phyloP scores from a whole-genome alignment of 495 filamentous ascomycete genomes.

The Xylaria sp. region DNA sequence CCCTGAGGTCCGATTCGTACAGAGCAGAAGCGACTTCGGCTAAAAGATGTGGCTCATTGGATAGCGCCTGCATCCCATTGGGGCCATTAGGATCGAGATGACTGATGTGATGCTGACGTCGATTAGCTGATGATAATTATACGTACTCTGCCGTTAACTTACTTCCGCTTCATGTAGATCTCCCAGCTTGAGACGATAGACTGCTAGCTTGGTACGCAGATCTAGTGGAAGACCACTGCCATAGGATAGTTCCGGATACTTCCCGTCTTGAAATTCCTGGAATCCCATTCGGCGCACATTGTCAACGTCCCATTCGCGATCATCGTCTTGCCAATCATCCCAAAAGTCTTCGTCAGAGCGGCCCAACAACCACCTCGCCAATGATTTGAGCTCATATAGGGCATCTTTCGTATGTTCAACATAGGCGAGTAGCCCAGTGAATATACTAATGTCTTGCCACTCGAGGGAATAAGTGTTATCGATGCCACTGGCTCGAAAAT shows the following conservation, averaged over 20 bases:
- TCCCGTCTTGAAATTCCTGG: slow-evolving; percentile 58
- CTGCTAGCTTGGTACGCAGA: slow-evolving; percentile 82
- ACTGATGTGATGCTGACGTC: slow-evolving; percentile 40
- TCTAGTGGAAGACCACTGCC: slow-evolving; percentile 81
- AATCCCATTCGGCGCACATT: slow-evolving; percentile 70
- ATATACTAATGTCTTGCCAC: slow-evolving; percentile 87
- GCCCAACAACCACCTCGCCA: slow-evolving; percentile 83
- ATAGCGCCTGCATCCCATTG: slow-evolving; percentile 27
- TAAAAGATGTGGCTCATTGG: slow-evolving; percentile 35
- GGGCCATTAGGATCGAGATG: slow-evolving; percentile 35
- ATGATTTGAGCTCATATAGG: slow-evolving; percentile 67
- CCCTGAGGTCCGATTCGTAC: slow-evolving; percentile 57
- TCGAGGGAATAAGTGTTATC: slow-evolving; percentile 64
- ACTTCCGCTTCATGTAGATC: slow-evolving; percentile 80
- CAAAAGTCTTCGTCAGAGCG: slow-evolving; percentile 77
- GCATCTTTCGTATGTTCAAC: slow-evolving; percentile 67
- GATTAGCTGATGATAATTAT: slow-evolving; percentile 20
- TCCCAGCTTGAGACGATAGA: slow-evolving; percentile 76
- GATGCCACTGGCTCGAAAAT: slow-evolving; percentile 47
- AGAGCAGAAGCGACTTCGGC: slow-evolving; percentile 39
- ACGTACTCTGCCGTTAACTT: slow-evolving; percentile 36
- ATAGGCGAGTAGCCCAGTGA: slow-evolving; percentile 77
- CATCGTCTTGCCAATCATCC: slow-evolving; percentile 78
- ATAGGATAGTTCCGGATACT: slow-evolving; percentile 67
- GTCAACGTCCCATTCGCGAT: slow-evolving; percentile 88